Conservation (phyloP, 257 asterid species). For the Lithospermum erythrorhizon region DNA sequence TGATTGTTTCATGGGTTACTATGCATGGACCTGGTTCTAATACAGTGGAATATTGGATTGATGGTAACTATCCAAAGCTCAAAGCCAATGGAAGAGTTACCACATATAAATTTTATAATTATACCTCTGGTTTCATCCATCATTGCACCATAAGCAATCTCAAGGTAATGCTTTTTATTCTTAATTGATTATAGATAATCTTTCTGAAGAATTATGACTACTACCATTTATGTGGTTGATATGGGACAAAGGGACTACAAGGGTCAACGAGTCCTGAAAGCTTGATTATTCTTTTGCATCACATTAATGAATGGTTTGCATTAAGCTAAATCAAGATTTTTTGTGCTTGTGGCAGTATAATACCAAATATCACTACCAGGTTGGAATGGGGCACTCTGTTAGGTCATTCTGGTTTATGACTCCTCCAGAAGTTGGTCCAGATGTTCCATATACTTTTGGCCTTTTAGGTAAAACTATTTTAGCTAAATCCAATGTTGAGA, state of each 20-base stretch:
- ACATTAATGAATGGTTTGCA: background rate
- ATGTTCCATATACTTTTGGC: conserved; percentile 82
- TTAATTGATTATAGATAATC: no score
- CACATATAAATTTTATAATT: conserved; percentile 46
- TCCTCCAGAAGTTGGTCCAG: conserved; percentile 75
- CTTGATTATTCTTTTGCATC: no score
- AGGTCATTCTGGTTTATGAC: conserved; percentile 74
- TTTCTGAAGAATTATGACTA: no score
- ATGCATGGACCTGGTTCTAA: conserved; percentile 56
- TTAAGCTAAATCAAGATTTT: background rate
- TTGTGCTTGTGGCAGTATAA: conserved; percentile 33
- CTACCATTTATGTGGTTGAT: no score
- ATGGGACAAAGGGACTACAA: no score
- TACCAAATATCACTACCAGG: conserved; percentile 69
- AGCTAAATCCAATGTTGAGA: no score
- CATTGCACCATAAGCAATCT: conserved; percentile 44
- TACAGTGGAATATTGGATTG: conserved; percentile 51
- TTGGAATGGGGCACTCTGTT: conserved; percentile 41
- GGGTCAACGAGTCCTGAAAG: no score
- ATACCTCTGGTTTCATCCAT: conserved; percentile 80
- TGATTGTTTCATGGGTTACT: conserved; percentile 92
- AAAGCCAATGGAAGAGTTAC: conserved; percentile 35
- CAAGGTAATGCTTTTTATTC: conserved; percentile 24
- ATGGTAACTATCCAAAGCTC: conserved; percentile 22
- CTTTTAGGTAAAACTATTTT: conserved; percentile 46